phyloP scores from a whole-genome alignment of 495 filamentous ascomycete genomes.

The Lichenothelia convexa region DNA sequence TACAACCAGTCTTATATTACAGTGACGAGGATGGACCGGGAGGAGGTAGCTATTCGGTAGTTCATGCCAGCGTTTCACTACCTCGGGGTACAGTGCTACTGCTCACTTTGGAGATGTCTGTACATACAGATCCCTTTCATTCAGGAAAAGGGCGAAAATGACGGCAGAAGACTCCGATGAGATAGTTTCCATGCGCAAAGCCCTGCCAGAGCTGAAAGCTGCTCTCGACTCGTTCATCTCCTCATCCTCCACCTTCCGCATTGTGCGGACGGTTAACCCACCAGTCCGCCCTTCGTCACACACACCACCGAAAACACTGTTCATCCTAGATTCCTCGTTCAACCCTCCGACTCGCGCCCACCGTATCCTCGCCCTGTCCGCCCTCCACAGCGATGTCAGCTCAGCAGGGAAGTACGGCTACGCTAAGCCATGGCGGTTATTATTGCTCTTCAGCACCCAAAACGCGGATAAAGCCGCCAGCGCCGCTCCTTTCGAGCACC shows the following conservation, averaged over 20 bases:
- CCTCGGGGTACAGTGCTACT: too few relatives aligned
- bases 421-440: conserved; percentile 31
- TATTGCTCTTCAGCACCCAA: conserved; percentile 70
- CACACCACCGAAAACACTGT: conserved; percentile 31
- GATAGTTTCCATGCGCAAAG: too few relatives aligned
- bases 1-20: too few relatives aligned
- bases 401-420: conserved; percentile 2
- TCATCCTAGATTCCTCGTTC: conserved; percentile 88
- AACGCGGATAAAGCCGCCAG: conserved; percentile 89
- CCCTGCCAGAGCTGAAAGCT: conserved; percentile 14
- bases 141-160: too few relatives aligned
- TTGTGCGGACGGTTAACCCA: conserved; percentile 29
- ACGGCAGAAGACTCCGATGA: too few relatives aligned
- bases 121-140: too few relatives aligned
- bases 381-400: conserved; percentile 32
- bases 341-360: conserved; percentile 85
- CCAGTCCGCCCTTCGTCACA: conserved; percentile 2
- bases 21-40: too few relatives aligned
- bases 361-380: conserved; percentile 51
- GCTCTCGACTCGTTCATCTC: conserved; percentile 38
- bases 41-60: too few relatives aligned
- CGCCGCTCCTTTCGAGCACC: conserved; percentile 63
- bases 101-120: too few relatives aligned
- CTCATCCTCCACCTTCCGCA: conserved; percentile 36
- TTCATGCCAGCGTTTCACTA: too few relatives aligned